Percentiles rank a stretch among this genome's conserved stretches.
Evolutionary conservation across 2,329 filamentous ascomycete species (phyloP).

Genomic region (Dactylonectria estremocensis): DNA sequence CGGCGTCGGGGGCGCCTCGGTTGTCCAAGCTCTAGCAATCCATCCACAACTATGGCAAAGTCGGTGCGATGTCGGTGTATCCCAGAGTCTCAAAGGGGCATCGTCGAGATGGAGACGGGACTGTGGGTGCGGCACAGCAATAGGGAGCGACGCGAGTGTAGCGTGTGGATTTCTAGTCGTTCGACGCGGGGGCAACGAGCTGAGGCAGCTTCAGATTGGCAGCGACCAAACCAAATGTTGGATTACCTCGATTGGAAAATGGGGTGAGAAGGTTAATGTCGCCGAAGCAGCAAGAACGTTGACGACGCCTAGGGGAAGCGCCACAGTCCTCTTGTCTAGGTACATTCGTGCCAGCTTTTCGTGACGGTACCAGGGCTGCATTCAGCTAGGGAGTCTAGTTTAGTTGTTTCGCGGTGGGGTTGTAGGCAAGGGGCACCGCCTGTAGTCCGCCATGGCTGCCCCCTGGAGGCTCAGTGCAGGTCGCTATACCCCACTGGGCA

Average conservation of each 20-base stretch:
- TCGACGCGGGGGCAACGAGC: neutral
- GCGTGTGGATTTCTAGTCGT: neutral
- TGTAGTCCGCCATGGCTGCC: neutral
- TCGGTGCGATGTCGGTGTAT: constrained; percentile 23
- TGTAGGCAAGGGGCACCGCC: neutral
- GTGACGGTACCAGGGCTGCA: neutral
- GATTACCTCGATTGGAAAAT: constrained; percentile 1
- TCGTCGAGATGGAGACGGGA: constrained; percentile 31
- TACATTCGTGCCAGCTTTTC: constrained; percentile 8
- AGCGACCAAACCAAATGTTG: neutral
- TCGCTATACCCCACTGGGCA: constrained; percentile 7
- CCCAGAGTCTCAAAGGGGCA: constrained; percentile 28
- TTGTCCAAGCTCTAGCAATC: constrained; percentile 32
- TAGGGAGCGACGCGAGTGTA: neutral
- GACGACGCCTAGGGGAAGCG: constrained; percentile 10
- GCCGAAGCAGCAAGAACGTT: constrained; percentile 17
- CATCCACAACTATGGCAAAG: constrained; percentile 27
- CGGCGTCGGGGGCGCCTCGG: constrained; percentile 38
- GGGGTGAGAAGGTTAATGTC: constrained; percentile 2
- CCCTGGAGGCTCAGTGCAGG: neutral
- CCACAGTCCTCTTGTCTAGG: constrained; percentile 12
- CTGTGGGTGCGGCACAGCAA: neutral
- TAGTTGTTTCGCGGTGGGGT: constrained; percentile 2
- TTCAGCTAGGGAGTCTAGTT: neutral
- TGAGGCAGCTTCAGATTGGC: neutral